Base-by-base conservation (phyloP, 768 basidiomycete species). In the Boletus pseudopeckii region DNA sequence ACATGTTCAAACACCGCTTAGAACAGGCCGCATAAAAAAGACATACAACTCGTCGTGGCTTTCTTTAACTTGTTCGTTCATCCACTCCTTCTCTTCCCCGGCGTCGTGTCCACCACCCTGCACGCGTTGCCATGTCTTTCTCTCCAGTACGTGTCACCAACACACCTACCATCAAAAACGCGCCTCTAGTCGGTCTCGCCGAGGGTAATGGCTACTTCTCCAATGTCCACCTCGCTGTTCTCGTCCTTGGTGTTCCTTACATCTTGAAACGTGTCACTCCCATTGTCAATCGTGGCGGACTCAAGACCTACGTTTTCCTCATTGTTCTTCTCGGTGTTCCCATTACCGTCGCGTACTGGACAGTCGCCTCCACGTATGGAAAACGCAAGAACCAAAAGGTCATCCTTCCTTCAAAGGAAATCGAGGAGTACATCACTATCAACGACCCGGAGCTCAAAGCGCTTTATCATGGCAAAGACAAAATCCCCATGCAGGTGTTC, bases 401-500 rank as follows among this genome's bases (percentile, higher is more conserved):
- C 64, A 66, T 74, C 26, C 75, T 98, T 22, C 95, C 97, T 4
- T 86, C 86, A 55, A 90, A 87, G 72, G 81, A 88, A 63, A 83
- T 97, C 55, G 88, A 90, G 62, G 82, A 89, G 60, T 99, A 98
- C 70, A 89, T 98, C 66, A 88, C 85, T 42, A 87, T 98, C 75
- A 86, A 91, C 55, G 92, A 96, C 75, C 72, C 75, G 1, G 88
- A 85, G 54, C 80, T 98, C 68, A 90, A 84, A 76, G 77, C 79
- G 30, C 77, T 83, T 54, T 98, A 95, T 75, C 72, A 82, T 32
- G 88, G 85, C 59, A 90, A 86, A 73, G 82, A 85, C 62, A 98
- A 97, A 74, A 98, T 99, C 53, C 94, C 94, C 48, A 95, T 97
- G 87, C 96, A 99, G 74, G 74, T 90, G 60, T 96, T 97, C 79